A percentile compares a stretch with the other conserved stretches of the same genome.
These are phyloP conservation scores for Oryza punctata DNA, from an alignment of 176 grass and related monocot genomes.

Conservation along the genomic window DNA sequence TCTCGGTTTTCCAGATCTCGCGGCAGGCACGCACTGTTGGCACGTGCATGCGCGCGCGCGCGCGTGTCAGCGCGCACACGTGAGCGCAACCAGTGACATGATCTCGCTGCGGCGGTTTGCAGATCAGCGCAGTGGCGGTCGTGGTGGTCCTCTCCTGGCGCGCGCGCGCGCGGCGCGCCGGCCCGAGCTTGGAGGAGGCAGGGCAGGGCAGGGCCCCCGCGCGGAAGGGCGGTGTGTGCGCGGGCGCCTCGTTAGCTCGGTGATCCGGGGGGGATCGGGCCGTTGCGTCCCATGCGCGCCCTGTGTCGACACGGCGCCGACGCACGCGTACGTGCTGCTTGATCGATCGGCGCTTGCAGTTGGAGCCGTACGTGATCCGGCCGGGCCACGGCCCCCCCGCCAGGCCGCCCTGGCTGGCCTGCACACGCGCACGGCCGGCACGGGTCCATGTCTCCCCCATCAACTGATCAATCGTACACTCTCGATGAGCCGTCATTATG, in stretches of 20 bases:
- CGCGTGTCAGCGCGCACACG: constrained; percentile 39
- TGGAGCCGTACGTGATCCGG: not conserved
- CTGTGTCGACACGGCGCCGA: not conserved
- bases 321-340: not conserved
- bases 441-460: constrained; percentile 21
- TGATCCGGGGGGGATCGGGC: not conserved
- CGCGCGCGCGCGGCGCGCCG: too few relatives aligned
- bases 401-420: not conserved
- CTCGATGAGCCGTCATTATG: not conserved
- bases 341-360: not conserved
- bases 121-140: not conserved
- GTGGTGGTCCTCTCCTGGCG: too few relatives aligned
- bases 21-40: constrained; percentile 39
- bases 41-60: constrained; percentile 32
- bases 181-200: too few relatives aligned
- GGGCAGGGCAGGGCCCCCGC: too few relatives aligned
- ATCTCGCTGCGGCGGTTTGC: not conserved
- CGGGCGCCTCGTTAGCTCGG: not conserved
- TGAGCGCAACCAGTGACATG: not conserved
- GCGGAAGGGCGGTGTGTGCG: not conserved
- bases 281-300: not conserved
- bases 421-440: constrained; percentile 24
- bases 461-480: not conserved
- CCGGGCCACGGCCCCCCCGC: not conserved
- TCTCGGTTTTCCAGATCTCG: constrained; percentile 15